Conservation (phyloP, 306 rosid species). For the Purshia tridentata region DNA sequence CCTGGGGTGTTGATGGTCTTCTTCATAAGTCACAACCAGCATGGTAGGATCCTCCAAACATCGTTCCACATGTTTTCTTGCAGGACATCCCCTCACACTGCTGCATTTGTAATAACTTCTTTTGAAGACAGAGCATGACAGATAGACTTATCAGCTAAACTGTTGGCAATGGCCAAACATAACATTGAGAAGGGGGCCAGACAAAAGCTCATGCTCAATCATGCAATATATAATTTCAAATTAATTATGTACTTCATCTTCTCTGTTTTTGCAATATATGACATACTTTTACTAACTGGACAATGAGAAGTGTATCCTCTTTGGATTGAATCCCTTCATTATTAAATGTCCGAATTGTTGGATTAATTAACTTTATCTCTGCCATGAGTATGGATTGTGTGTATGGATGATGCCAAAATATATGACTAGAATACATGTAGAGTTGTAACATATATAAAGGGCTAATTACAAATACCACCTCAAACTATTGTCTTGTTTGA, state of each 20-base stretch:
- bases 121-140: constrained; percentile 8
- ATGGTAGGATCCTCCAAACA: constrained; percentile 26
- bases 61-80: constrained; percentile 31
- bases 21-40: constrained; percentile 29
- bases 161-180: not conserved
- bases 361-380: too few species aligned
- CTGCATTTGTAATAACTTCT: constrained; percentile 34
- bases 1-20: constrained; percentile 25
- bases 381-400: too few species aligned
- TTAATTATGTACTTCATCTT: too few species aligned
- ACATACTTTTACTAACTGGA: not conserved
- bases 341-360: too few species aligned
- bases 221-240: too few species aligned
- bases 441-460: too few species aligned
- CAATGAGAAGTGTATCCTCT: not conserved
- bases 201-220: too few species aligned
- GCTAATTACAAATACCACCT: too few species aligned
- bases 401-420: too few species aligned
- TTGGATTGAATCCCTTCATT: too few species aligned
- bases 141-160: not conserved
- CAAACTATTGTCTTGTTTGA: too few species aligned
- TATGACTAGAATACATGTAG: too few species aligned
- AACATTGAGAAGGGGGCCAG: not conserved
- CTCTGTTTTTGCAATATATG: not conserved
- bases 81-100: constrained; percentile 23